Evolutionary conservation across 352 stramenopile species (phyloP), one percentile per base, ranked within the genome.

Genomic region (Elongisporangium anandrum): DNA sequence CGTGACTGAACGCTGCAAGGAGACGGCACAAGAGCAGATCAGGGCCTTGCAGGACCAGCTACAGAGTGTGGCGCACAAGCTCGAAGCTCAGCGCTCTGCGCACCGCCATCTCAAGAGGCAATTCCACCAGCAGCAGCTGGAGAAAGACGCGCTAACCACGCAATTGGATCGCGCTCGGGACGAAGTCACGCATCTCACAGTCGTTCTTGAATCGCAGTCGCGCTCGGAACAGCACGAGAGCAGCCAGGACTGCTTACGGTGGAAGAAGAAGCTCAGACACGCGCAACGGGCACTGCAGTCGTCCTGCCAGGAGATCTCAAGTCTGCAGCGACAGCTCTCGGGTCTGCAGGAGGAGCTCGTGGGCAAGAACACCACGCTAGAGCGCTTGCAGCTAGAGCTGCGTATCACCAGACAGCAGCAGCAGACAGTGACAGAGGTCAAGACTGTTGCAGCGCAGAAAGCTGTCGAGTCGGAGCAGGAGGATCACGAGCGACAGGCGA

Each of bases 31-130:
- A 5, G 50, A 64, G 1, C 62, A 89, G 50, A 2, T 85, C 3
- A 29, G 54, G 22, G 56, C 51, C 16, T 50, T 73, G 1, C 45
- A 57, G n/a, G 59, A 59, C 13, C 71, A 79, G 10, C 47, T 73
- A n/a, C 56, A 56, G 26, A 21, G 34, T 9, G 51, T 65, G 12
- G 67, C 45, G n/a, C 52, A 74, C 0, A 71, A 84, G 53, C 56
- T 85, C 2, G 68, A 85, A 53, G 41, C 61, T 17, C 75, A 83
- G 29, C 70, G 79, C 12, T 62, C 67, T 5, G 20, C 51, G 13
- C 45, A 60, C 6, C 68, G 79, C 0, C 63, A 64, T 2, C 49
- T 58, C 12, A 87, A 82, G 59, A 83, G 83, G 52, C 73, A 81
- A 9, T 22, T 72, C 7, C 41, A 17, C 5, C 59, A 75, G 7